These are phyloP conservation scores for Suillus paluster DNA, from an alignment of 768 basidiomycete genomes.

Conservation along the genomic window DNA sequence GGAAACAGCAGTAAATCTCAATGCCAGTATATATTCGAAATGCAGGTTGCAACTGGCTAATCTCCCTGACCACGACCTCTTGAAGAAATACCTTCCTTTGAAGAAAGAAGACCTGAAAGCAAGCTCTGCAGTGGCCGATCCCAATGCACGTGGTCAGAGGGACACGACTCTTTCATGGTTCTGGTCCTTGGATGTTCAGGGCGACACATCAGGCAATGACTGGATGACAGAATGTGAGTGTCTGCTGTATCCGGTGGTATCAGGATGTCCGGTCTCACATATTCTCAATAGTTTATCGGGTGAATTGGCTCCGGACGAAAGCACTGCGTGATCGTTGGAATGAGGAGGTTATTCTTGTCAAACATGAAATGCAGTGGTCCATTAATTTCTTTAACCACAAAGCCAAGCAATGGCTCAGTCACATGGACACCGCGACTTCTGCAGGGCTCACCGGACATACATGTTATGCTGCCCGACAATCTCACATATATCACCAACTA, in stretches of 20 bases:
- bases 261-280: neutral
- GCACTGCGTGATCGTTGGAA: constrained; percentile 3
- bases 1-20: neutral
- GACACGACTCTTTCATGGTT: constrained; percentile 13
- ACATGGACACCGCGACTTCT: neutral
- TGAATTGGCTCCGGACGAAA: constrained; percentile 13
- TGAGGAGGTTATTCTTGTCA: constrained; percentile 6
- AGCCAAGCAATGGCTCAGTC: neutral
- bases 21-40: constrained; percentile 8
- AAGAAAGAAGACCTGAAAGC: constrained; percentile 10
- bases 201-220: constrained; percentile 3
- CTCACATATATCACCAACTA: neutral
- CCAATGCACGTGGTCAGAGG: constrained; percentile 9
- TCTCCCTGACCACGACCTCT: neutral
- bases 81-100: constrained; percentile 2
- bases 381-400: neutral
- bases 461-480: neutral
- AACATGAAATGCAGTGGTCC: constrained; percentile 3
- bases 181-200: constrained; percentile 12
- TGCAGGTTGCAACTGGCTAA: neutral
- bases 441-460: neutral
- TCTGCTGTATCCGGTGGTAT: neutral
- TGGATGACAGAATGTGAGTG: constrained; percentile 17
- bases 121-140: constrained; percentile 6
- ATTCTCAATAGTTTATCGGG: constrained; percentile 8